phyloP scores from a whole-genome alignment of 129 eudicot genomes.

The Centella asiatica region DNA sequence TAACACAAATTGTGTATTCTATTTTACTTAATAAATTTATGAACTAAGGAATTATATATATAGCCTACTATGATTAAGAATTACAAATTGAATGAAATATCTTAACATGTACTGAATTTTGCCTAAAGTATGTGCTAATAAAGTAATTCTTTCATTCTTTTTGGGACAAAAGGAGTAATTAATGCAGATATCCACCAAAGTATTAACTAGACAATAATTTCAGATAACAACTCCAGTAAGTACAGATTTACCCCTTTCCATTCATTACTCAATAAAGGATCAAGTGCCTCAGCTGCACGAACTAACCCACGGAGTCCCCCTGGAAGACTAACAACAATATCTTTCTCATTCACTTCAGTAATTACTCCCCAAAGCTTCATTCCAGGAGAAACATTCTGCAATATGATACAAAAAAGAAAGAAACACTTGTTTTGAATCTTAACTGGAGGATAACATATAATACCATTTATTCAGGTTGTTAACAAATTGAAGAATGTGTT shows the following conservation, averaged over 20 bases:
- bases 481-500: neutral
- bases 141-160: too few species aligned
- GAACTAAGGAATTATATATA: too few species aligned
- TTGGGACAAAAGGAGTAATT: too few species aligned
- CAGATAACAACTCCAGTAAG: too few species aligned
- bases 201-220: too few species aligned
- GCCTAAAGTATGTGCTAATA: too few species aligned
- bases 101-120: too few species aligned
- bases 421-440: neutral
- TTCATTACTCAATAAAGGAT: slow-evolving; percentile 35
- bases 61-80: too few species aligned
- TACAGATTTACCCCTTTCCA: slow-evolving; percentile 28
- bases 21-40: too few species aligned
- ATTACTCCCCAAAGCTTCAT: slow-evolving; percentile 97
- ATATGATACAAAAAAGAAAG: neutral
- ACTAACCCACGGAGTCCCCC: slow-evolving; percentile 95
- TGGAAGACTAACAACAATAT: slow-evolving; percentile 84
- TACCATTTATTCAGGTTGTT: neutral
- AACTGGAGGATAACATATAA: neutral
- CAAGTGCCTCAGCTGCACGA: slow-evolving; percentile 74
- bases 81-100: too few species aligned
- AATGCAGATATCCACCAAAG: neutral
- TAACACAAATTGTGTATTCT: too few species aligned
- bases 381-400: slow-evolving; percentile 79
- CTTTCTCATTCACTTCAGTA: slow-evolving; percentile 88